Evolutionary conservation across 2,329 filamentous ascomycete genomes (phyloP).

Genomic region (Colletotrichum tropicicola): DNA sequence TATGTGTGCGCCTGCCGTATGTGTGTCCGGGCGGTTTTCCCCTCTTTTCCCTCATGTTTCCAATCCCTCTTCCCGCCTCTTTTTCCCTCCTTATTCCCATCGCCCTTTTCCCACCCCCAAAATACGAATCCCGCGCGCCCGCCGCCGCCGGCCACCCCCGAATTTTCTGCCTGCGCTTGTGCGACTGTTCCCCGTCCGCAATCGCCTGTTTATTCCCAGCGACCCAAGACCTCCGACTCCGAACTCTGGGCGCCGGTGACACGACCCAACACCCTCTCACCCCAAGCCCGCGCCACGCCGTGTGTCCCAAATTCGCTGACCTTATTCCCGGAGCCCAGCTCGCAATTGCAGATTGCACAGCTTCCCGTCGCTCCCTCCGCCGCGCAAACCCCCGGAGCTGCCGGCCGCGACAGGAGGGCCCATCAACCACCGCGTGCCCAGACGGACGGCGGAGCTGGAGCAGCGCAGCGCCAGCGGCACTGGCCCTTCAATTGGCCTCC

Average conservation of each 20-base stretch:
- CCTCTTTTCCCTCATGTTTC: neutral
- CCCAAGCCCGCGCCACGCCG: neutral
- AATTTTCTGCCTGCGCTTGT: neutral
- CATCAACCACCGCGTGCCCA: too few relatives aligned
- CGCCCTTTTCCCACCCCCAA: neutral
- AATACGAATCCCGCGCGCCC: neutral
- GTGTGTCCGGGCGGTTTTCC: neutral
- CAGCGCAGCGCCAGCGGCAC: neutral
- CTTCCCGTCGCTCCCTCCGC: too few relatives aligned
- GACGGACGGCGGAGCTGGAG: neutral
- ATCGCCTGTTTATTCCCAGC: constrained; percentile 33
- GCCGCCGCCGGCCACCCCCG: neutral
- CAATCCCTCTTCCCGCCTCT: neutral
- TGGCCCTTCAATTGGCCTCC: neutral
- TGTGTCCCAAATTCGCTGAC: neutral
- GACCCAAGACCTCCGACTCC: constrained; percentile 7
- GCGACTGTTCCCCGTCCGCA: constrained; percentile 4
- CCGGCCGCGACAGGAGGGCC: too few relatives aligned
- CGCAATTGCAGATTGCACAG: too few relatives aligned
- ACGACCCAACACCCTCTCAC: neutral
- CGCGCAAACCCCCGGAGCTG: too few relatives aligned
- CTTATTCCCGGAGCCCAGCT: constrained; percentile 23
- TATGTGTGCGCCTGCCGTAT: too few relatives aligned
- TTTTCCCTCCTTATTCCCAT: constrained; percentile 22
- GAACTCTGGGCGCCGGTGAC: neutral